Evolutionary conservation across 2,329 filamentous ascomycete genomes (phyloP).

Genomic region (Scedosporium apiospermum): DNA sequence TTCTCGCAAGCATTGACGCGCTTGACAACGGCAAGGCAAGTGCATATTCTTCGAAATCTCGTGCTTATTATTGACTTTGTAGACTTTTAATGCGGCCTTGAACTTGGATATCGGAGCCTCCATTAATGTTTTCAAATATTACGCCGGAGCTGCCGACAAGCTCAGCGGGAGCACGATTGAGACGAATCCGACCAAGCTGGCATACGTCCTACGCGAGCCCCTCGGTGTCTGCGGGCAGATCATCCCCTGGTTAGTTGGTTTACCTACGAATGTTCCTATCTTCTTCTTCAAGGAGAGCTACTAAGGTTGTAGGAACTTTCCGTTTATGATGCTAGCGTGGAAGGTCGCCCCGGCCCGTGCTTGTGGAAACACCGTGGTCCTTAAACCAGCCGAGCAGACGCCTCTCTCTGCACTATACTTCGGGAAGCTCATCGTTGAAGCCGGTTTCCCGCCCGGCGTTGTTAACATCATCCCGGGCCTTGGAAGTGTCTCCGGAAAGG

Average conservation of each 20-base stretch:
- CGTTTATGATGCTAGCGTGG: slow-evolving; percentile 61
- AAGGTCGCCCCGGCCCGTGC: slow-evolving; percentile 60
- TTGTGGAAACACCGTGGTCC: slow-evolving; percentile 49
- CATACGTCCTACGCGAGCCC: slow-evolving; percentile 60
- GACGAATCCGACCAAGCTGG: slow-evolving; percentile 48
- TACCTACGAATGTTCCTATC: no score
- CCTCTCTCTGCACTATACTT: slow-evolving; percentile 52
- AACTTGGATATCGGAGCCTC: no score
- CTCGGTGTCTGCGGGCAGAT: slow-evolving; percentile 61
- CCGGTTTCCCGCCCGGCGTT: slow-evolving; percentile 66
- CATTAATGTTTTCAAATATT: slow-evolving; percentile 32
- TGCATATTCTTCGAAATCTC: not conserved
- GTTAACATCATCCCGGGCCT: slow-evolving; percentile 63
- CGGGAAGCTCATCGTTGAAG: slow-evolving; percentile 54
- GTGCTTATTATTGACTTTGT: no score
- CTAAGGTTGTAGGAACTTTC: slow-evolving; percentile 48
- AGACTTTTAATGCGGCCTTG: no score
- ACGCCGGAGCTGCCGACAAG: slow-evolving; percentile 64
- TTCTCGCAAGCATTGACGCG: slow-evolving; percentile 50
- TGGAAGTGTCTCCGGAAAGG: slow-evolving; percentile 55
- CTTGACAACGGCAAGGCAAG: slow-evolving; percentile 61
- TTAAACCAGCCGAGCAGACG: no score
- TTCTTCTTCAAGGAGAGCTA: no score
- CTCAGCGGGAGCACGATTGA: slow-evolving; percentile 60
- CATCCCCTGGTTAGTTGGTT: slow-evolving; percentile 40